Evolutionary conservation across 2,329 filamentous ascomycete species (phyloP), one percentile per base, ranked within the genome.

Genomic region (Ophiocordyceps camponoti-leonardi): DNA sequence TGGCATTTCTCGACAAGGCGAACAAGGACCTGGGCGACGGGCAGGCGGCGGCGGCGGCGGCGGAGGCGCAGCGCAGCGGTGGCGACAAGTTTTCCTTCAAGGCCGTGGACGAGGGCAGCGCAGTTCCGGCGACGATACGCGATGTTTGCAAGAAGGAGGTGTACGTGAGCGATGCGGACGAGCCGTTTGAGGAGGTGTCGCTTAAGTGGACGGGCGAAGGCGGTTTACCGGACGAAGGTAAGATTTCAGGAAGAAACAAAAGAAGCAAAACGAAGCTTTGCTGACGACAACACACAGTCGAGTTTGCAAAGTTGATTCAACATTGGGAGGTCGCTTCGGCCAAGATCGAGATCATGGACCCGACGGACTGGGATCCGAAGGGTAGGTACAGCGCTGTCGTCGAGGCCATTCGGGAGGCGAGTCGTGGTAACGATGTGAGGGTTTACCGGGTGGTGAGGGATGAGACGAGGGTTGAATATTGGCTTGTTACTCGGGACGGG

Each of bases 1-100:
- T 79, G 63, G 70, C 81, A 48, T 94, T 95, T 59, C 71, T 95
- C 47, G 74, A 92, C 59, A 92, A 92, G 67, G 86, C 86, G 45
- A 94, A 94, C 66, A 68, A 79, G 56, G 81, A 87, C 58, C 80
- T 83, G 18, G 80, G 77, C 59, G 73, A 77, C 46, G 48, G 58
- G 11, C 48, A 50, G 42, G 46, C 46, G 11, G 43, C 14, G 19
- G 45, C 33, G 22, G 22, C 22, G 22, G 22, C 14, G 19, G 45
- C 33, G 22, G 22, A 3, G 22, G 22, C 22, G 23, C 50, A 50
- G 44, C 48, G n/a, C 49, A 47, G 10, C 45, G 49, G 13, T 20
- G 37, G 18, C 52, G 54, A 50, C 51, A 54, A 51, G 23, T 40
- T 50, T n/a, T 60, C 63, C 45, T 70, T 77, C 56, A 77, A 73